Evolutionary conservation across 108 stramenopile genomes (phyloP).

Genomic region (Fistulifera pelliculosa): DNA sequence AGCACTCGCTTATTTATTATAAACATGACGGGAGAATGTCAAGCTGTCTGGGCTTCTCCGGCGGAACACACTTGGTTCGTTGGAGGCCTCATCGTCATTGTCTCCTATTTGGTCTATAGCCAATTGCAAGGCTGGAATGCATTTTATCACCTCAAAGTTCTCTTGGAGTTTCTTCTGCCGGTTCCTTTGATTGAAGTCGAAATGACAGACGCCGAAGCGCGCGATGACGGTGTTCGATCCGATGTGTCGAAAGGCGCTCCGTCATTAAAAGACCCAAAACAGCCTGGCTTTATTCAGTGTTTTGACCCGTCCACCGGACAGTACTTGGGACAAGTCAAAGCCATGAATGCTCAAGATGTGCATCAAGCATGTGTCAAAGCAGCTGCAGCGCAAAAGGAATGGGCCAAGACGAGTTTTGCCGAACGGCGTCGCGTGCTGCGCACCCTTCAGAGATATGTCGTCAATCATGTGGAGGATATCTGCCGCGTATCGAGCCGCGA

Average conservation of each 20-base stretch:
- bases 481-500: constrained; percentile 79
- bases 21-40: no score
- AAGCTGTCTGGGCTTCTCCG: no score
- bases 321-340: constrained; percentile 71
- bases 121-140: constrained; percentile 11
- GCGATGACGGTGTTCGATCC: constrained; percentile 35
- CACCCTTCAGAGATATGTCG: constrained; percentile 88
- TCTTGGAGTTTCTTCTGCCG: constrained; percentile 19
- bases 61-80: no score
- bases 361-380: constrained; percentile 64
- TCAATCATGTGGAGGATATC: constrained; percentile 81
- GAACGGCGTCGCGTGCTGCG: constrained; percentile 86
- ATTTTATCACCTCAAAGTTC: constrained; percentile 7
- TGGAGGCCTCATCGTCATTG: neutral
- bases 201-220: constrained; percentile 34
- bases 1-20: no score
- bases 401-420: constrained; percentile 82
- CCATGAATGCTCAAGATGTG: constrained; percentile 74
- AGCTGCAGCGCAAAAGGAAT: constrained; percentile 76
- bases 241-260: constrained; percentile 16
- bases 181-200: constrained; percentile 35
- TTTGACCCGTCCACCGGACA: constrained; percentile 87
- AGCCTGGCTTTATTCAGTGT: constrained; percentile 70
- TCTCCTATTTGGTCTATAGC: neutral
- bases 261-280: constrained; percentile 31